phyloP scores from a whole-genome alignment of 768 basidiomycete species.

The Russula lepida region DNA sequence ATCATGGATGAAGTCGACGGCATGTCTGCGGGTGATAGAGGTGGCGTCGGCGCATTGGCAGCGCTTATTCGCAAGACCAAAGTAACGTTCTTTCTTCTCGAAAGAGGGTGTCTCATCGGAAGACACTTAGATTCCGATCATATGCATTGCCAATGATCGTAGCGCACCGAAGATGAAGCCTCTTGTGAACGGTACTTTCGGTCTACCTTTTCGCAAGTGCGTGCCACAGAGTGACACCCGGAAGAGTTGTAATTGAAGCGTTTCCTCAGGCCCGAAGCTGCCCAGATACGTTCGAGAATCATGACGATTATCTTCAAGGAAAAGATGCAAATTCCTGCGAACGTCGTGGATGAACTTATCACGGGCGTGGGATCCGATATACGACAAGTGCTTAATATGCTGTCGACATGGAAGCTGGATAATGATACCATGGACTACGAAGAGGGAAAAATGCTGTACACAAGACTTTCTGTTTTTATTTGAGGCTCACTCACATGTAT shows the following conservation, averaged over 20 bases:
- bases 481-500: neutral
- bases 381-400: constrained; percentile 94
- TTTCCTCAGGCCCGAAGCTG: constrained; percentile 58
- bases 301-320: constrained; percentile 89
- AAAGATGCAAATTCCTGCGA: constrained; percentile 84
- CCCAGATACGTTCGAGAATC: constrained; percentile 74
- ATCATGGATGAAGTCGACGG: constrained; percentile 99
- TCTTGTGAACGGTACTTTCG: constrained; percentile 59
- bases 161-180: constrained; percentile 89
- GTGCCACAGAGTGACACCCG: constrained; percentile 19
- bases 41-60: constrained; percentile 91
- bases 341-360: constrained; percentile 89
- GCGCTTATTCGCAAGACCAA: constrained; percentile 89
- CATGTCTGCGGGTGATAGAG: constrained; percentile 96
- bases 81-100: constrained; percentile 32
- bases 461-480: constrained; percentile 14
- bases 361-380: constrained; percentile 89
- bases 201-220: constrained; percentile 70
- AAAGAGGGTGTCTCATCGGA: neutral
- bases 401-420: constrained; percentile 94
- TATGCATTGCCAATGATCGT: constrained; percentile 93
- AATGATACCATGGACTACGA: constrained; percentile 80
- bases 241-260: neutral
- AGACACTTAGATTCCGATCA: constrained; percentile 72
- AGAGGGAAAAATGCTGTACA: constrained; percentile 84